Evolutionary conservation across 129 eudicot genomes (phyloP), one percentile per base, ranked within the genome.

Genomic region (Artemisia argyi): DNA sequence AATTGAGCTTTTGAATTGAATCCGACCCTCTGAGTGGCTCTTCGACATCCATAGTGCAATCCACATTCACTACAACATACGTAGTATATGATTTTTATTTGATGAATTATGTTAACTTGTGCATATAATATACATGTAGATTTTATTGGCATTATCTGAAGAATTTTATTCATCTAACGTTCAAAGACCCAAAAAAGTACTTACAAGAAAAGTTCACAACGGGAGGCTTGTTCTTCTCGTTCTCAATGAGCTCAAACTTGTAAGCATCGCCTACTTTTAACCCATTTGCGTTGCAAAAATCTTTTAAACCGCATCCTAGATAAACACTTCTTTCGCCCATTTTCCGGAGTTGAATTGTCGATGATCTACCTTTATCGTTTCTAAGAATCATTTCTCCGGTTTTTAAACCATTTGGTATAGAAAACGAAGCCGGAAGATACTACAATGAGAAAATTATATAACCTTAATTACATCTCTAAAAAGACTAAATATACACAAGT

Each of bases 241-340:
- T 76, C 53, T 67, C 68, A 17, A 68, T 4, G n/a, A 76, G 42
- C 69, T 76, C 74, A 76, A 68, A 76, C 74, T 67, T 68, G 62
- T 35, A 67, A 3, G 24, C 46, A 76, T 76, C 68, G 26, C 74
- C 74, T 48, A 57, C 20, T 24, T 44, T 76, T 19, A 68, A 48
- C n/a, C 73, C 72, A 59, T 68, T 76, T 0, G 69, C 74, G 14
- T 42, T 7, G 4, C 55, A 62, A 6, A 76, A 59, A n/a, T 17
- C 55, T 24, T 11, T 57, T 7, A 67, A 19, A 12, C 71, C 71
- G 8, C 24, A 0, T 17, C 39, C 54, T 26, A 73, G 13, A 51
- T 12, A 73, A 12, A 73, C 20, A 26, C 0, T 0, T 3, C 49
- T 49, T 49, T 14, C 11, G 0, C 49, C 32, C 0, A 0, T 3